Percentiles rank a stretch among this genome's conserved stretches.
phyloP scores from a whole-genome alignment of 257 asterid species.

The Nicotiana knightiana region DNA sequence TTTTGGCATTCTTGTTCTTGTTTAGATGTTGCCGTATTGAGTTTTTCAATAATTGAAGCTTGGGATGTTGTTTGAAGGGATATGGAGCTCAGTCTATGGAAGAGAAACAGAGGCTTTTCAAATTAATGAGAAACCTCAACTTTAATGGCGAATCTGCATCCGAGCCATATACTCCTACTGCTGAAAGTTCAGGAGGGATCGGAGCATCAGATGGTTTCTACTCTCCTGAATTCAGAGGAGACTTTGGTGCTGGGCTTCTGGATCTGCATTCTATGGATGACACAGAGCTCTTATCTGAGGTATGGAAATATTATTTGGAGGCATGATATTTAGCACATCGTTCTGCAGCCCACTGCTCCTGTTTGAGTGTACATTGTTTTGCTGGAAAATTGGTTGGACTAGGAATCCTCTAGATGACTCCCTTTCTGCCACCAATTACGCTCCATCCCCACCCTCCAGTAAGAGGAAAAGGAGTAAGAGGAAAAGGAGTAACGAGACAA shows the following conservation, averaged over 20 bases:
- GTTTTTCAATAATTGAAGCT: slow-evolving; percentile 6
- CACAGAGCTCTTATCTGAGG: slow-evolving; percentile 97
- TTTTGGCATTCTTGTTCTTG: neutral
- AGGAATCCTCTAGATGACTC: neutral
- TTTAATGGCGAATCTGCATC: slow-evolving; percentile 81
- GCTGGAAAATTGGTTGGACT: neutral
- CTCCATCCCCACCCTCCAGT: neutral
- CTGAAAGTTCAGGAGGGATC: slow-evolving; percentile 65
- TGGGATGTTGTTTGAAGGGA: slow-evolving; percentile 31
- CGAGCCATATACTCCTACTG: slow-evolving; percentile 73
- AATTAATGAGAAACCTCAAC: slow-evolving; percentile 94
- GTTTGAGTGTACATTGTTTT: neutral
- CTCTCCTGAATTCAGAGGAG: slow-evolving; percentile 93
- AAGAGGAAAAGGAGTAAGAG: neutral
- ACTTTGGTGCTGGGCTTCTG: slow-evolving; percentile 98
- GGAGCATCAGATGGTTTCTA: slow-evolving; percentile 61
- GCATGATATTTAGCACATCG: neutral
- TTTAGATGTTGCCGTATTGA: neutral
- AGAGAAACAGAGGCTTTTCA: slow-evolving; percentile 95
- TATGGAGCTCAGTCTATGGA: slow-evolving; percentile 96
- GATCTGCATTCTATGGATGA: slow-evolving; percentile 99
- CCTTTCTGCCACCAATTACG: neutral
- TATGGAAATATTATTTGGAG: slow-evolving; percentile 25
- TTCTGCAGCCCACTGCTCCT: neutral
- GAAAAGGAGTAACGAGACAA: neutral